Evolutionary conservation across 2,329 filamentous ascomycete species (phyloP).

Genomic region (Paracorniculantispora psalliotae): DNA sequence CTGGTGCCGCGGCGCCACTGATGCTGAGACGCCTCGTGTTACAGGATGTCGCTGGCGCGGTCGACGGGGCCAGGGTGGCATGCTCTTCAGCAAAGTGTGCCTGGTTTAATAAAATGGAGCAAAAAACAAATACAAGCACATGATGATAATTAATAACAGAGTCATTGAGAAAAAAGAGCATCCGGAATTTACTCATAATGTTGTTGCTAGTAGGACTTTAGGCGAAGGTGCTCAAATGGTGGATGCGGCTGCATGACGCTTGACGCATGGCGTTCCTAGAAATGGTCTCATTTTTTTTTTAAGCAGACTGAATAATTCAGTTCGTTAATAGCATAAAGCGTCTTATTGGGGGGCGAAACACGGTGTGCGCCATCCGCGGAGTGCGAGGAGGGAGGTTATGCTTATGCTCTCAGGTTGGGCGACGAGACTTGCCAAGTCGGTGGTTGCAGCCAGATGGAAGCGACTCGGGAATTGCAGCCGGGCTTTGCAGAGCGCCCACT

Average conservation of each 20-base stretch:
- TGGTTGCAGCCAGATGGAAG: background rate
- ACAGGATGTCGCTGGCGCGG: conserved; percentile 2
- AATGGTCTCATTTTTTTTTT: background rate
- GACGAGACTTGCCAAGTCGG: background rate
- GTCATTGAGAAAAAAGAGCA: background rate
- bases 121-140: no score
- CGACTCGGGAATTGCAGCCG: no score
- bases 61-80: background rate
- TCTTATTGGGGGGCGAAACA: conserved; percentile 5
- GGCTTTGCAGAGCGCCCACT: no score
- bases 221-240: background rate
- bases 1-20: conserved; percentile 2
- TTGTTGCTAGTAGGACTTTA: background rate
- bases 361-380: conserved; percentile 4
- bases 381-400: background rate
- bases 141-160: no score
- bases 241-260: background rate
- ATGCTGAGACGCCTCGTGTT: conserved; percentile 8
- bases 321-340: background rate
- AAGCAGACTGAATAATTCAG: background rate
- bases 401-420: background rate
- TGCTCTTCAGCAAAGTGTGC: background rate
- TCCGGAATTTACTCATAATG: no score
- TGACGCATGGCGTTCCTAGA: background rate
- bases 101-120: background rate